These are phyloP conservation scores for Salix koriyanagi DNA, from an alignment of 345 rosid species.

Conservation along the genomic window DNA sequence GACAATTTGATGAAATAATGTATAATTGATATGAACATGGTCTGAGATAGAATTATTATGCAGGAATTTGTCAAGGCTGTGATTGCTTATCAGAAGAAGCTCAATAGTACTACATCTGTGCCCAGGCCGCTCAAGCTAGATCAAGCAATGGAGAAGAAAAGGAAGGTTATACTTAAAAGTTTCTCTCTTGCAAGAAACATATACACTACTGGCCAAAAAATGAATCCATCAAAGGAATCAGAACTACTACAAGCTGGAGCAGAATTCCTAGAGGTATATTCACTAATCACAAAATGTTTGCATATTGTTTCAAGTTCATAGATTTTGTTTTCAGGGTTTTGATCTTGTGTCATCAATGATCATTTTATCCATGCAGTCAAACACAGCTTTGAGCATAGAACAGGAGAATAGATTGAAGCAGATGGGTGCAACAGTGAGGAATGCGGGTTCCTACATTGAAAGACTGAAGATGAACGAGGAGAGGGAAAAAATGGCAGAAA, in stretches of 20 bases:
- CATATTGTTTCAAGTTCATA: background rate
- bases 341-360: background rate
- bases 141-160: slow-evolving; percentile 58
- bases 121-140: slow-evolving; percentile 45
- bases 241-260: slow-evolving; percentile 64
- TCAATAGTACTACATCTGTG: slow-evolving; percentile 38
- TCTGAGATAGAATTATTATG: background rate
- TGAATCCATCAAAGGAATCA: slow-evolving; percentile 46
- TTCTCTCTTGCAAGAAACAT: slow-evolving; percentile 70
- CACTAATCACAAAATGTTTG: background rate
- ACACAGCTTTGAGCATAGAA: slow-evolving; percentile 58
- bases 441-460: slow-evolving; percentile 57
- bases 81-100: slow-evolving; percentile 72
- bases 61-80: slow-evolving; percentile 93
- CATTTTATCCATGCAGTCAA: slow-evolving; percentile 45
- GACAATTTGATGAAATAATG: background rate
- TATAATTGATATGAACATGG: background rate
- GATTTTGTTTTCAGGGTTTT: background rate
- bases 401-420: slow-evolving; percentile 85
- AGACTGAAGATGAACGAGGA: slow-evolving; percentile 57
- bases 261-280: slow-evolving; percentile 65
- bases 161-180: slow-evolving; percentile 52
- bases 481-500: slow-evolving; percentile 59
- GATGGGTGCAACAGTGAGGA: slow-evolving; percentile 94
- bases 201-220: slow-evolving; percentile 38